These are phyloP conservation scores for Leccinum subatratum DNA, from an alignment of 1,284 basidiomycete genomes.

Conservation along the genomic window DNA sequence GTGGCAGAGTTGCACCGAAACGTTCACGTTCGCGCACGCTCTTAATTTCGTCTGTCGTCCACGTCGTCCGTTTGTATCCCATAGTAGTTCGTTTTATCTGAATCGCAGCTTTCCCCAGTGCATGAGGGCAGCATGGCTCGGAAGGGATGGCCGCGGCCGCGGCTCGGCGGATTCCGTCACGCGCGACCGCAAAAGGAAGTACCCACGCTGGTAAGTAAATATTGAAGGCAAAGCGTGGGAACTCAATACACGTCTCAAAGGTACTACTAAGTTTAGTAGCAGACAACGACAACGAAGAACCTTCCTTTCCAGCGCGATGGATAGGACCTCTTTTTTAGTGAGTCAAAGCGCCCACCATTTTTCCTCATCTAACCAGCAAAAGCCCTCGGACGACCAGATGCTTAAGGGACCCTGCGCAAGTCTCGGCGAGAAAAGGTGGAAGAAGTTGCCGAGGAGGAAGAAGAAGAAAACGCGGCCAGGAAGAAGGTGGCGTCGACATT, in stretches of 20 bases:
- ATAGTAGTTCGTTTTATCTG: no score
- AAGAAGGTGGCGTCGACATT: slow-evolving; percentile 60
- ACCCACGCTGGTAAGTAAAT: no score
- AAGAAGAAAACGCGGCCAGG: slow-evolving; percentile 72
- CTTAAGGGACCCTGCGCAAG: slow-evolving; percentile 70
- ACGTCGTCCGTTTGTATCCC: no score
- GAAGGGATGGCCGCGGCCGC: no score
- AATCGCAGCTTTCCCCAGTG: no score
- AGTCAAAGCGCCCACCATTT: slow-evolving; percentile 52
- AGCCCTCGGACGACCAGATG: slow-evolving; percentile 69
- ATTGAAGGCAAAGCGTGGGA: no score
- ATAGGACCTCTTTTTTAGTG: slow-evolving; percentile 55
- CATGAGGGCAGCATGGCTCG: no score
- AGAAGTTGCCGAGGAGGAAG: slow-evolving; percentile 80
- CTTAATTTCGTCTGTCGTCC: no score
- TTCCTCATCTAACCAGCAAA: slow-evolving; percentile 55
- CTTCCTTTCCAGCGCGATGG: slow-evolving; percentile 81
- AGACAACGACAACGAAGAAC: slow-evolving; percentile 73
- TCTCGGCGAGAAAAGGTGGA: slow-evolving; percentile 81
- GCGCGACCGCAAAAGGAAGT: no score
- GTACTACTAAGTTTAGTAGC: slow-evolving; percentile 44
- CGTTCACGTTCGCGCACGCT: no score
- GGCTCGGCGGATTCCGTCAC: no score
- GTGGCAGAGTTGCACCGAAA: no score
- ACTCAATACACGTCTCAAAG: slow-evolving; percentile 24